Percentiles rank a stretch among this genome's conserved stretches.
These are phyloP conservation scores for Paraconiothyrium brasiliense DNA, from an alignment of 2,329 filamentous ascomycete genomes.

Conservation along the genomic window DNA sequence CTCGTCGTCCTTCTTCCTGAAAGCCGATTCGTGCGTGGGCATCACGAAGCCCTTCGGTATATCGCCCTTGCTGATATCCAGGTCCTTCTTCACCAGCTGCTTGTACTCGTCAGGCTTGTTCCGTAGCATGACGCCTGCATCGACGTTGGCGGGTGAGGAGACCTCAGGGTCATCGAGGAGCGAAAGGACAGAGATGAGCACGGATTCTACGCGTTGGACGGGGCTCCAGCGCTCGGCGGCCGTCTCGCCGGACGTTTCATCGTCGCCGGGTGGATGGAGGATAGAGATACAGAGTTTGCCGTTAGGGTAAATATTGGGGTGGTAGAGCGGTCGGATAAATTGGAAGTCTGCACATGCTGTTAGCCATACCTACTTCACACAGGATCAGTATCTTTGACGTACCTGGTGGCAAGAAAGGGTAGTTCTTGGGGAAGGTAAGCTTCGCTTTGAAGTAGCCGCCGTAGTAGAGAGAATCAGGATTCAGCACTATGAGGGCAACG, in stretches of 20 bases:
- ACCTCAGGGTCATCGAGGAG: constrained; percentile 95
- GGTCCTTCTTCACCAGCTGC: constrained; percentile 71
- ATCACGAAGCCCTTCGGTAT: constrained; percentile 83
- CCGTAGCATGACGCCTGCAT: constrained; percentile 86
- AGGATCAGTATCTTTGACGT: constrained; percentile 28
- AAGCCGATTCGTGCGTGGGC: constrained; percentile 76
- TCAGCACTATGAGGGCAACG: constrained; percentile 89
- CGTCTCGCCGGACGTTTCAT: constrained; percentile 88
- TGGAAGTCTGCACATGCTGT: constrained; percentile 71
- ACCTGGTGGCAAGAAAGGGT: constrained; percentile 85
- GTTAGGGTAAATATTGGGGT: constrained; percentile 93
- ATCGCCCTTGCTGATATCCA: constrained; percentile 78
- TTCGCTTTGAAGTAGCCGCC: constrained; percentile 92
- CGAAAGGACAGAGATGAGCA: constrained; percentile 89
- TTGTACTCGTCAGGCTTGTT: constrained; percentile 77
- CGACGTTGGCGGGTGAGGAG: constrained; percentile 92
- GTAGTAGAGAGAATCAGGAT: constrained; percentile 89
- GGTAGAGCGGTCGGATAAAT: constrained; percentile 81
- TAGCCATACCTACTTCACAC: constrained; percentile 8
- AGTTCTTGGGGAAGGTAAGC: constrained; percentile 88
- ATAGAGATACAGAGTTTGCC: constrained; percentile 97
- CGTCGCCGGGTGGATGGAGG: constrained; percentile 89
- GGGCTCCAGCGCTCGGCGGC: constrained; percentile 95
- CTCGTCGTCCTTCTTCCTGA: constrained; percentile 68
- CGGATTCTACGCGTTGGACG: constrained; percentile 91